Evolutionary conservation across 2,329 filamentous ascomycete species (phyloP), one percentile per base, ranked within the genome.

Genomic region (Zymoseptoria crescenta): DNA sequence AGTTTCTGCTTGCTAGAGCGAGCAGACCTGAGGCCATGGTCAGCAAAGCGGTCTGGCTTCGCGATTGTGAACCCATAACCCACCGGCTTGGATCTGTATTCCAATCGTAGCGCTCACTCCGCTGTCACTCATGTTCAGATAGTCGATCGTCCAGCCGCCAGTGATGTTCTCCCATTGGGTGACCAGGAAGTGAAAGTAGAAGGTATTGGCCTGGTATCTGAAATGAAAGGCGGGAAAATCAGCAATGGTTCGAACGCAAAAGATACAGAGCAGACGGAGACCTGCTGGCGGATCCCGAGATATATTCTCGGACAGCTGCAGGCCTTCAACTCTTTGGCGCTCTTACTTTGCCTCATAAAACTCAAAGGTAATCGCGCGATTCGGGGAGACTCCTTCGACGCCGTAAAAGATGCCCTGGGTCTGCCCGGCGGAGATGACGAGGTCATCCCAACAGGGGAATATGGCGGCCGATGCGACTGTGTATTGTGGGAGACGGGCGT

Each of bases 321-420:
- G 16, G 35, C 10, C 10, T 41, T 4, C 35, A 41, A 41, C 35
- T 10, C 6, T 41, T 16, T 10, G 3, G 13, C 13, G 13, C 13
- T 45, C 13, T 6, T 45, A 45, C 7, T 45, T 45, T 3, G 45
- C 30, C 2, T 52, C 41, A 48, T 66, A 66, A n/a, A 48, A 67
- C 50, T 65, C 65, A 35, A 64, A 65, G 4, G 64, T 60, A 3
- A 60, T 45, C 4, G 9, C 49, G 9, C 64, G 50, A 7, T 56
- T 54, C 0, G 54, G 52, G 4, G 53, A 49, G 4, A 56, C 52
- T 20, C 63, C 61, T 45, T 57, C 49, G n/a, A 64, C 41, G 30
- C 66, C 53, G 30, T 65, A 67, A 58, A 64, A 68, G 56, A 68
- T 61, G 19, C 66, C 65, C 20, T 67, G 62, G 3, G 56, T 51